Percentiles rank a stretch among this genome's conserved stretches.
Conservation (phyloP, 2,329 filamentous ascomycete species). For the Claviceps fusiformis region DNA sequence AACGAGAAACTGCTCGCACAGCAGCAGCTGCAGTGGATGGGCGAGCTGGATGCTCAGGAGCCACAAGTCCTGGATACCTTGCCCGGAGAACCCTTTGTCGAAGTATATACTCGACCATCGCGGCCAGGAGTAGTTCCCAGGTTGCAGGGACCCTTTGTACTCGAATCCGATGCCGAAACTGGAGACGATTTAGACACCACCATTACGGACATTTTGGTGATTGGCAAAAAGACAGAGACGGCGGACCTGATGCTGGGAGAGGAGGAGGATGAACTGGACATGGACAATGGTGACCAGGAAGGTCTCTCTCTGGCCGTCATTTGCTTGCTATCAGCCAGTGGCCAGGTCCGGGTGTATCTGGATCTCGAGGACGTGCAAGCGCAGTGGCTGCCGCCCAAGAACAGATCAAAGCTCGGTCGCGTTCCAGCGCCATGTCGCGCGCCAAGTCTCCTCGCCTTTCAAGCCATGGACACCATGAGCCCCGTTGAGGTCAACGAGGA, state of each 20-base stretch:
- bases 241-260: conserved; percentile 50
- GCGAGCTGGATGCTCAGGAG: conserved; percentile 50
- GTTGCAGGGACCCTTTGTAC: conserved; percentile 48
- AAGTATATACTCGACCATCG: conserved; percentile 43
- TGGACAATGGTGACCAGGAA: conserved; percentile 42
- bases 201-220: conserved; percentile 48
- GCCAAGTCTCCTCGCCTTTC: conserved; percentile 44
- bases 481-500: conserved; percentile 40
- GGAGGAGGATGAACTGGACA: conserved; percentile 47
- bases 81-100: conserved; percentile 32
- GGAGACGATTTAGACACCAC: conserved; percentile 43
- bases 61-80: conserved; percentile 39
- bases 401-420: conserved; percentile 32
- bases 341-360: conserved; percentile 46
- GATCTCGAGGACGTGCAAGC: conserved; percentile 50
- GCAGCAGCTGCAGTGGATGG: conserved; percentile 56
- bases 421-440: conserved; percentile 24
- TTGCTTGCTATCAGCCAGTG: conserved; percentile 46
- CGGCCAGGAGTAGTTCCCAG: conserved; percentile 45
- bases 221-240: conserved; percentile 47
- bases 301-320: conserved; percentile 47
- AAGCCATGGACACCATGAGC: conserved; percentile 47
- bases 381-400: conserved; percentile 49
- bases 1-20: conserved; percentile 43
- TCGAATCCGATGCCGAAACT: conserved; percentile 40